Conservation (phyloP, 2,329 filamentous ascomycete species). For the Diaporthe sp. region DNA sequence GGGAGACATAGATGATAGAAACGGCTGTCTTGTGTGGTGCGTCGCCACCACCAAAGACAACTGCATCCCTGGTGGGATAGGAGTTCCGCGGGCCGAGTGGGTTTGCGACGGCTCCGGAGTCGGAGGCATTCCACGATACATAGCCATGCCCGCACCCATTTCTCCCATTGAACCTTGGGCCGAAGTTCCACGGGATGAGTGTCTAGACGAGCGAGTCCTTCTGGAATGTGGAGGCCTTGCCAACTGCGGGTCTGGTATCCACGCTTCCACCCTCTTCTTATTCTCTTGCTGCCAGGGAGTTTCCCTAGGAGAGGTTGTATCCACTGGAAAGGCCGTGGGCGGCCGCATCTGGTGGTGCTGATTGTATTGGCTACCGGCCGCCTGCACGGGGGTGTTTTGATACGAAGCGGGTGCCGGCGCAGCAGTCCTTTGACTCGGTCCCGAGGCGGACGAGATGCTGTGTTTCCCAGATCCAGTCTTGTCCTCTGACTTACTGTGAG, state of each 20-base stretch:
- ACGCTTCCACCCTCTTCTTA: background rate
- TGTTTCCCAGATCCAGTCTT: no score
- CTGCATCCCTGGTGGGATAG: background rate
- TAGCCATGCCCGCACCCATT: background rate
- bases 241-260: no score
- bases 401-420: no score
- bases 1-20: no score
- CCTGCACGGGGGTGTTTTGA: background rate
- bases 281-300: background rate
- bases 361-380: background rate
- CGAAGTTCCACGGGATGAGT: no score
- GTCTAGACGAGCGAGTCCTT: no score
- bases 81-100: background rate
- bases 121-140: background rate
- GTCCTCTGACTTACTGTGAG: no score
- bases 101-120: background rate
- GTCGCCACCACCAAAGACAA: no score
- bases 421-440: background rate
- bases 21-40: no score
- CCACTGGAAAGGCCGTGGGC: background rate
- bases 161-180: no score
- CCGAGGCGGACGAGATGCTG: background rate
- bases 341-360: background rate
- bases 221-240: no score
- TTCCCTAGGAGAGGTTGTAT: background rate